Percentiles rank a stretch among this genome's conserved stretches.
These are phyloP conservation scores for Phytophthora citrophthora DNA, from an alignment of 352 stramenopile species.

Conservation along the genomic window DNA sequence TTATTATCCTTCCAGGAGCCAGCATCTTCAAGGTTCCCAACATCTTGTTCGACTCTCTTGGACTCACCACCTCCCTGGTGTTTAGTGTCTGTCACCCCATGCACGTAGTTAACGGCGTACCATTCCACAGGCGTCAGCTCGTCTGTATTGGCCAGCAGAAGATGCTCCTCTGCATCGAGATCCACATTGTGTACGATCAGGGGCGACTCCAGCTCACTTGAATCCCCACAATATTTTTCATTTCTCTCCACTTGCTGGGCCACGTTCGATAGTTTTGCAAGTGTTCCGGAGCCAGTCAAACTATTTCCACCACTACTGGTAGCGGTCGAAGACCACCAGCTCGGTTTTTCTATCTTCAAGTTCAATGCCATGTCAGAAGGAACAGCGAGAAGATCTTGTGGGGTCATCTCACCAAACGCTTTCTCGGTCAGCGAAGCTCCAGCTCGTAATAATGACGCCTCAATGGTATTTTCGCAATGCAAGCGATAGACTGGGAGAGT, in stretches of 20 bases:
- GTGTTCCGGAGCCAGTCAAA: constrained; percentile 26
- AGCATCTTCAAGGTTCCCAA: constrained; percentile 21
- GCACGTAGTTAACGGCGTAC: constrained; percentile 84
- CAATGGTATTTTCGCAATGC: constrained; percentile 83
- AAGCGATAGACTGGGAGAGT: constrained; percentile 75
- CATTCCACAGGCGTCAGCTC: constrained; percentile 86
- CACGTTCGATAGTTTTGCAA: constrained; percentile 37
- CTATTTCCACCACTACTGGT: constrained; percentile 42
- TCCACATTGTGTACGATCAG: constrained; percentile 72
- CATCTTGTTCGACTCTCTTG: constrained; percentile 20
- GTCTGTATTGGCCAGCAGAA: constrained; percentile 83
- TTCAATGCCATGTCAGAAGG: constrained; percentile 47
- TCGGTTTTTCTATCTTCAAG: constrained; percentile 65
- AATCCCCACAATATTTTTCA: constrained; percentile 56
- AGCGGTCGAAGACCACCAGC: constrained; percentile 64
- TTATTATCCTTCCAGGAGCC: constrained; percentile 22
- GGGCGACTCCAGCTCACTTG: constrained; percentile 47
- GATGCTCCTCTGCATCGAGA: constrained; percentile 80
- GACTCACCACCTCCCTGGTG: constrained; percentile 22
- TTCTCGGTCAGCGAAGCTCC: constrained; percentile 81
- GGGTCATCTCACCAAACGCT: constrained; percentile 78
- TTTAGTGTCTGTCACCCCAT: constrained; percentile 70
- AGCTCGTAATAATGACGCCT: constrained; percentile 74
- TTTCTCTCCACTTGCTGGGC: constrained; percentile 46
- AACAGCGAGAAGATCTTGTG: constrained; percentile 71